Evolutionary conservation across 2,329 filamentous ascomycete genomes (phyloP), one percentile per base, ranked within the genome.

Genomic region (Monilinia aucupariae): DNA sequence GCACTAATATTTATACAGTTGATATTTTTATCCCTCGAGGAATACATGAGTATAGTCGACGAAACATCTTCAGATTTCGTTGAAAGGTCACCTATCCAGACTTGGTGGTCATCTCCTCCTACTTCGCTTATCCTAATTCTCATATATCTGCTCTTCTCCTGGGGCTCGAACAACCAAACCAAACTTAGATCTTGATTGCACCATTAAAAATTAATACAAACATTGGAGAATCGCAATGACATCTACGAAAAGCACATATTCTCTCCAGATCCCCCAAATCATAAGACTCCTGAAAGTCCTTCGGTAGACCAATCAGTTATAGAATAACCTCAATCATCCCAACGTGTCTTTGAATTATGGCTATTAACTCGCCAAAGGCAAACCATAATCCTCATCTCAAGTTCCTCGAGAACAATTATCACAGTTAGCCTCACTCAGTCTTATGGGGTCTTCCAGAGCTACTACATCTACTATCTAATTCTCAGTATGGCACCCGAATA

Each of bases 381-480:
- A 70, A 72, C 75, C 7, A 65, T 74, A 1, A 77, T 81, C 27
- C 72, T 81, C 17, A 64, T 76, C 22, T 78, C 78, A 0, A 75
- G 76, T 7, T 81, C 81, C 58, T 66, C 76, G 0, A 76, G 76
- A 48, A 78, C 80, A 43, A 75, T 75, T 54, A 74, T 81, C 27
- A 80, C 79, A 4, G 78, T 81, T 54, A 79, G 79, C 13, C 76
- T 81, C 62, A 81, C 81, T 65, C 79, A 81, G 63, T 75, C 74
- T 41, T 82, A 77, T 65, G 79, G 79, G 12, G 78, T 81, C 12
- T 81, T 81, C 60, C 79, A 81, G 65, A 74, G 77, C 54, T 80
- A 78, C 67, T 81, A 81, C 66, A 76, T 78, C 54, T 80, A 79
- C 62, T 75, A 71, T 15, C 78, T 78, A 0, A 72, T 81, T 34